These are phyloP conservation scores for Candida xiaguanensis DNA, from an alignment of 805 yeast species.

Conservation along the genomic window DNA sequence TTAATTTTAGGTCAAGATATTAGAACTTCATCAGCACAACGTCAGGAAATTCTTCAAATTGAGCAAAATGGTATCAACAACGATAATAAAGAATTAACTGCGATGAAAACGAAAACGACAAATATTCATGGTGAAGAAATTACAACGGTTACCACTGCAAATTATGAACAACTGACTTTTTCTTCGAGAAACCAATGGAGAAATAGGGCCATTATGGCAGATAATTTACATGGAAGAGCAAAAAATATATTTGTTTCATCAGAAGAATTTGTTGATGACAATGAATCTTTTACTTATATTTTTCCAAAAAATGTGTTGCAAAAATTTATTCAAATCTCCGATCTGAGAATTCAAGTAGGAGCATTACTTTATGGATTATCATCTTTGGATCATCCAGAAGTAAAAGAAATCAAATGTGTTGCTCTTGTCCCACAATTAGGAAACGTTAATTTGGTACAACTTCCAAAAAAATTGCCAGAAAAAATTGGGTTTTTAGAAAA, in stretches of 20 bases:
- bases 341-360: slow-evolving; percentile 76
- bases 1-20: slow-evolving; percentile 92
- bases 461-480: slow-evolving; percentile 47
- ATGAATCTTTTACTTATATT: slow-evolving; percentile 63
- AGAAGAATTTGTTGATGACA: slow-evolving; percentile 54
- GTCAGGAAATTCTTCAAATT: slow-evolving; percentile 80
- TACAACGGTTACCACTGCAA: slow-evolving; percentile 86
- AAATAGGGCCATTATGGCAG: slow-evolving; percentile 73
- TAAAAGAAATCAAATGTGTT: slow-evolving; percentile 74
- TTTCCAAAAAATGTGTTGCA: slow-evolving; percentile 78
- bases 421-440: slow-evolving; percentile 90
- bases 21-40: slow-evolving; percentile 79
- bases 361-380: slow-evolving; percentile 79
- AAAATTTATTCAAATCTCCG: slow-evolving; percentile 77
- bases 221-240: slow-evolving; percentile 67
- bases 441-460: slow-evolving; percentile 57
- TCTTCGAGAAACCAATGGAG: slow-evolving; percentile 91
- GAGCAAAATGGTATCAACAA: slow-evolving; percentile 44
- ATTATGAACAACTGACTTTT: slow-evolving; percentile 81
- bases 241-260: slow-evolving; percentile 68
- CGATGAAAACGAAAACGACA: slow-evolving; percentile 75
- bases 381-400: slow-evolving; percentile 64
- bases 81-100: slow-evolving; percentile 56
- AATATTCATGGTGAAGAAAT: slow-evolving; percentile 97
- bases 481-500: slow-evolving; percentile 30